Evolutionary conservation across 2,329 filamentous ascomycete genomes (phyloP), one percentile per base, ranked within the genome.

Genomic region (Alternaria burnsii): DNA sequence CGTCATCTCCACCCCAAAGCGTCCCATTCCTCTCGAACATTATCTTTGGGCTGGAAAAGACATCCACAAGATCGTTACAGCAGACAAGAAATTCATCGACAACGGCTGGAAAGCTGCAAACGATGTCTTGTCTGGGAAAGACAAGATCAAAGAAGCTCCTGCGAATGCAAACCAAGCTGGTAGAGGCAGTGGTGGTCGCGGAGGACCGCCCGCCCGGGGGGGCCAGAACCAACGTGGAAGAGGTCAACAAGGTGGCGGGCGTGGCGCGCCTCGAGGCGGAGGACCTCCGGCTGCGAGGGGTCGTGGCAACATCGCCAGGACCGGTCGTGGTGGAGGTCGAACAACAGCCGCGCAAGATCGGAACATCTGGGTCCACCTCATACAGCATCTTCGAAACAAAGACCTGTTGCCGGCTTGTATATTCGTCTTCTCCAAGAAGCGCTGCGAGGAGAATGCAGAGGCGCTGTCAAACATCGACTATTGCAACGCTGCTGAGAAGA

Each of bases 371-470:
- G 94, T 98, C 36, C 92, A 97, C 73, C 86, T 99, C 40, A 93
- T 99, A 3, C 92, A 97, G 72, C 93, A 92, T 78, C 84, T 99
- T 55, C 92, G 89, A 71, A 97, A 97, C 78, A 88, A 93, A 53
- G 92, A 88, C 50, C 84, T 99, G 4, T 86, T 99, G 4, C 95
- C 95, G 0, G 93, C 91, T 9, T 98, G 94, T 77, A 97, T 99
- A 68, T 99, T 99, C 75, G 94, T 99, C 57, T 99, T 99, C 79
- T 99, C 95, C 3, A 99, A 98, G 82, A 97, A 95, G 79, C 86
- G 95, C 53, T 98, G 95, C 72, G 95, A 99, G 78, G 93, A 98
- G 75, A 99, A 98, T 76, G 95, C 95, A 0, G 93, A 97, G 76
- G 94, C 95, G 0, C 84, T 99, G 22, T 94, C 92, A 63, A 98